Evolutionary conservation across 73 alveolate genomes (phyloP).

Genomic region (Symbiodinium pilosum): DNA sequence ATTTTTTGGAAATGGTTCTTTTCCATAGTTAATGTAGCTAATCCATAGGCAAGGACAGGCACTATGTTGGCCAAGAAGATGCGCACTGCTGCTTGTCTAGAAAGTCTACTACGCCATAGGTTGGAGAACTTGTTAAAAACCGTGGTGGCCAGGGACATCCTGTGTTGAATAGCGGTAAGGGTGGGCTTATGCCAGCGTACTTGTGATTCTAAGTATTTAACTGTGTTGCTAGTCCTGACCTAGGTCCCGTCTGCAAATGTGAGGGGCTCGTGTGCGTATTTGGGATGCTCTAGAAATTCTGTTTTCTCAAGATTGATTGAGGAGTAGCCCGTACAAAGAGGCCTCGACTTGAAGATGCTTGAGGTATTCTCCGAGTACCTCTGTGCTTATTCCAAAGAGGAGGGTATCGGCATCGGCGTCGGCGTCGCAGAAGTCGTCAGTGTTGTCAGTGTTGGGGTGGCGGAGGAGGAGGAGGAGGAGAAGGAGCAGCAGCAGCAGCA

Average conservation of each 20-base stretch:
- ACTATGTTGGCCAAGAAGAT: too few species aligned
- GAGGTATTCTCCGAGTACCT: not conserved
- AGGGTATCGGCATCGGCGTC: not conserved
- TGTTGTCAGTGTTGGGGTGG: too few species aligned
- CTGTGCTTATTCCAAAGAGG: not conserved
- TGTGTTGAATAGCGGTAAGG: too few species aligned
- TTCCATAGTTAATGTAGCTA: too few species aligned
- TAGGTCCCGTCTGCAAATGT: not conserved
- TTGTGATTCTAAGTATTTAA: not conserved
- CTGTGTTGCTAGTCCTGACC: not conserved
- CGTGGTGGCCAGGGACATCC: too few species aligned
- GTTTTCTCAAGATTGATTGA: not conserved
- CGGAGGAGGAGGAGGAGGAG: too few species aligned
- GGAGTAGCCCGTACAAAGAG: not conserved
- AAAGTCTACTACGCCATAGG: too few species aligned
- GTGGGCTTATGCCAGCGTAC: not conserved
- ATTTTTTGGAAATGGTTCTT: too few species aligned
- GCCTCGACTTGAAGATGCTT: not conserved
- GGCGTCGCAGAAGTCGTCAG: not conserved
- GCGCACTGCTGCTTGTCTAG: too few species aligned
- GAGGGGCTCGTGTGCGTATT: not conserved
- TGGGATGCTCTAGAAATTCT: not conserved
- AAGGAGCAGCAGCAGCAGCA: too few species aligned
- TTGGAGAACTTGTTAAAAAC: too few species aligned
- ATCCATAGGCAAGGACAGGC: too few species aligned